Base-by-base conservation (phyloP, 2,329 filamentous ascomycete species). In the Alternaria sp. region DNA sequence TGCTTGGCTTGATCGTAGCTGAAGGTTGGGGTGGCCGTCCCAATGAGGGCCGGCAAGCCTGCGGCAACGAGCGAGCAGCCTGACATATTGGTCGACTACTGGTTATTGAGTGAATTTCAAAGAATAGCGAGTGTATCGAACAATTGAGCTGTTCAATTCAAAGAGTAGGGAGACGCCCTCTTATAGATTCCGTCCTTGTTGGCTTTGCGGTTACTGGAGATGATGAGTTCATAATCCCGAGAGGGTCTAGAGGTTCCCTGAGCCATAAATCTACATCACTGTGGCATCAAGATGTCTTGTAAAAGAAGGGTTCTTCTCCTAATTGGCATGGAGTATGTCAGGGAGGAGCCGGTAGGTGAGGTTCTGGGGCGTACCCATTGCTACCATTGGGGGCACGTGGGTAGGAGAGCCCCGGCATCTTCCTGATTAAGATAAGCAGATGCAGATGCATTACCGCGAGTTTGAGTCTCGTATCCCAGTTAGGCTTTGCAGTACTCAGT, bases 21-120 rank as follows among this genome's bases (percentile, higher is more conserved):
- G 56, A 66, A 67, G 11, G 60, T 66, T 22, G 65, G 63, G 5
- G 38, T 55, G 43, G 40, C 56, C 48, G 25, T 32, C 50, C 53
- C 58, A 22, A 64, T 45, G 6, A 49, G 30, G 51, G 63, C 51
- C n/a, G 56, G 48, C 30, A 67, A 34, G 14, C 27, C 60, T 6
- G 41, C 12, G 36, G 60, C 65, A 11, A 64, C 53, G 41, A 67
- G 64, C 12, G 63, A 66, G 54, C 65, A 67, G 44, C 51, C 50
- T 45, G 62, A 57, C 60, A 63, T 63, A 10, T 30, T 54, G 28
- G 36, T 46, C 34, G 43, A 49, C 28, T 43, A 34, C 18, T 30
- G 25, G n/a, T 20, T 20, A 5, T 5, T 48, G n/a, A 57, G 34
- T 20, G 30, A 45, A 22, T 48, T 12, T 43, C 20, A 27, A 28